Base-by-base conservation (phyloP, 163 green algal genomes). In the Prototheca cutis region DNA sequence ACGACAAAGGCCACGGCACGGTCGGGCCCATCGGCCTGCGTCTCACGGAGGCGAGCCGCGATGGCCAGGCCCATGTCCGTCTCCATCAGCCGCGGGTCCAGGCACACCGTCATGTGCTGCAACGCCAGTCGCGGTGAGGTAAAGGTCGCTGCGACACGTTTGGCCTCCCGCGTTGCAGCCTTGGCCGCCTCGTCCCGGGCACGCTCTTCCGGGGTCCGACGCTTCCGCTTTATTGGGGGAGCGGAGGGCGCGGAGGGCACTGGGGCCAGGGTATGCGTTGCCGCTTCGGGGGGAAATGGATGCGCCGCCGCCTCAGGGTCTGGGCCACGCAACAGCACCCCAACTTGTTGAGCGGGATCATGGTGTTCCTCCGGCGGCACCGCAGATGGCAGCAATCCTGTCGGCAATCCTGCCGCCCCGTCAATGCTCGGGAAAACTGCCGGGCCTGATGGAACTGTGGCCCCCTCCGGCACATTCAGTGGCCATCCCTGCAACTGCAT, bases 11-110 rank as follows among this genome's bases (percentile, higher is more conserved):
- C 13, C 42, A 51, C 13, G 18, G 17, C 42, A 17, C 17, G 10
- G 13, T 51, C 42, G 18, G 42, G 42, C 18, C 18, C 18, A 24
- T 21, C 42, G 0, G 10, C 6, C 42, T 51, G 42, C 42, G 42
- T 51, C 1, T 51, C 42, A 19, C 17, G 42, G 17, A 51, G 42
- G 18, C 25, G 23, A 21, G 13, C 42, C 25, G 42, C 49, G 1
- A 56, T 33, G 27, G 49, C 49, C 21, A 56, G 49, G 25, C 49
- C 49, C 21, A 56, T 6, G 7, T 34, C 49, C 4, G 49, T 56
- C 27, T 56, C 27, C 49, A 56, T 56, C 25, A 56, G 49, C 8
- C 28, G 25, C 21, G 21, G 7, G 13, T 34, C 49, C 21, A 56
- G 2, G 8, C 33, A 13, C 21, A 56, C 49, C 21, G 27, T 33